These are phyloP conservation scores for Sindora glabra DNA, from an alignment of 306 rosid species.

Conservation along the genomic window DNA sequence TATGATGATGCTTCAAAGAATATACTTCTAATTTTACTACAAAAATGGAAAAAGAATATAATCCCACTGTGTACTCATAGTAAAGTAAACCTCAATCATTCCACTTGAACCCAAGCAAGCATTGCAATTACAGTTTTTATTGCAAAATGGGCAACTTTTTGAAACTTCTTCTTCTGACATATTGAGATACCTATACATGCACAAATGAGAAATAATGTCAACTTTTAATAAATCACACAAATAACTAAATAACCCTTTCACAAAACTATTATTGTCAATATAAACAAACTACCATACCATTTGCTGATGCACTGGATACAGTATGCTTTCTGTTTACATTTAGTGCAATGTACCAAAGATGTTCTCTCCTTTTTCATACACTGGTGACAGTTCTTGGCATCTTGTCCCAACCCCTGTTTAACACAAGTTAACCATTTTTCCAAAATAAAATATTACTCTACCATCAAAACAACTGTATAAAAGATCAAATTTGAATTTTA, in stretches of 20 bases:
- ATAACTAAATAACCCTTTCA: not conserved
- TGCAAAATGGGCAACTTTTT: constrained; percentile 62
- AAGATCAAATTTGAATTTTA: not conserved
- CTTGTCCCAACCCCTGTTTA: constrained; percentile 27
- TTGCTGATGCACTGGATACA: constrained; percentile 52
- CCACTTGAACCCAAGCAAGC: constrained; percentile 57
- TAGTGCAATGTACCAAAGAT: constrained; percentile 42
- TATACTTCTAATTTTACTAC: no score
- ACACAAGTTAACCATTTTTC: constrained; percentile 4
- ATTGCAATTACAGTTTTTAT: constrained; percentile 71
- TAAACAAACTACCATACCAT: constrained; percentile 37
- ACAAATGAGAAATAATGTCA: constrained; percentile 13
- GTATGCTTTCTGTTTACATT: constrained; percentile 48
- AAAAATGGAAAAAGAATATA: not conserved
- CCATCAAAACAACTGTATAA: not conserved
- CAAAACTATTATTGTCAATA: not conserved
- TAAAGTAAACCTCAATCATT: constrained; percentile 46
- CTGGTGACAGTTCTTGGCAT: constrained; percentile 53
- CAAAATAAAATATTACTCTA: not conserved
- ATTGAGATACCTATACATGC: constrained; percentile 48
- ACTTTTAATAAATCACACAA: not conserved
- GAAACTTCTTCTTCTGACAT: constrained; percentile 45
- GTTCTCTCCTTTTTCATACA: constrained; percentile 48
- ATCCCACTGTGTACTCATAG: not conserved
- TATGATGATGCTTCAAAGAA: no score